These are phyloP conservation scores for Melanomma pulvis-pyrius DNA, from an alignment of 495 filamentous ascomycete species.

Conservation along the genomic window DNA sequence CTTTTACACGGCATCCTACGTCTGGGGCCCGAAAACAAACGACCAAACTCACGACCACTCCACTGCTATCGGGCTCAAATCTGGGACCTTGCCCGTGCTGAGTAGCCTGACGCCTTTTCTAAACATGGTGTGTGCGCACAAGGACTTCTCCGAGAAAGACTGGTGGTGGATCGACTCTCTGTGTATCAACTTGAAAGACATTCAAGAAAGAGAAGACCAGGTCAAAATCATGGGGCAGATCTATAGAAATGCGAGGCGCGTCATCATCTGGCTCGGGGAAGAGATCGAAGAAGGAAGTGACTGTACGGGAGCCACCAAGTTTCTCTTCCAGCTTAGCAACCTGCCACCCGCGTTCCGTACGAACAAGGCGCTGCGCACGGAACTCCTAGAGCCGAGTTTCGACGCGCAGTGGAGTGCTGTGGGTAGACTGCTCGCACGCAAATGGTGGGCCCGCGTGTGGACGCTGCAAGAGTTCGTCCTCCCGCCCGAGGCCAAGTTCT, in stretches of 20 bases:
- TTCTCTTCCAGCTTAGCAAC: conserved; percentile 7
- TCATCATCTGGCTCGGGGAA: conserved; percentile 17
- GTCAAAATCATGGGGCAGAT: conserved; percentile 23
- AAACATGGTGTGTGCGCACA: not conserved
- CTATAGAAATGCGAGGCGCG: conserved; percentile 1
- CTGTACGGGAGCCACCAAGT: conserved; percentile 12
- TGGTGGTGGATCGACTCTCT: conserved; percentile 29
- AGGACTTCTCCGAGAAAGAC: conserved; percentile 3
- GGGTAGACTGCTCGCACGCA: not conserved
- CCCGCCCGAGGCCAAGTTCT: conserved; percentile 15
- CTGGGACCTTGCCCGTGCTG: not conserved
- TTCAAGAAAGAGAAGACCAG: conserved; percentile 8
- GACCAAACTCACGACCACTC: not conserved
- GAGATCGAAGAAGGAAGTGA: conserved; percentile 15
- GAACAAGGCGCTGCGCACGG: not conserved
- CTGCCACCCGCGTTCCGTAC: not conserved
- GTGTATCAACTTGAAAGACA: conserved; percentile 16
- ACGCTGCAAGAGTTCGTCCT: conserved; percentile 28
- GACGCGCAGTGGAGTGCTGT: conserved; percentile 6
- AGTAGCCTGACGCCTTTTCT: conserved; percentile 10
- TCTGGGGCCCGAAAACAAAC: conserved; percentile 4
- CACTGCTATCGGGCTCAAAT: not conserved
- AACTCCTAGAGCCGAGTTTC: not conserved
- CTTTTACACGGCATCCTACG: conserved; percentile 18
- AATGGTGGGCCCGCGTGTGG: conserved; percentile 21